These are phyloP conservation scores for Colletotrichum sp. DNA, from an alignment of 2,329 filamentous ascomycete genomes.

Conservation along the genomic window DNA sequence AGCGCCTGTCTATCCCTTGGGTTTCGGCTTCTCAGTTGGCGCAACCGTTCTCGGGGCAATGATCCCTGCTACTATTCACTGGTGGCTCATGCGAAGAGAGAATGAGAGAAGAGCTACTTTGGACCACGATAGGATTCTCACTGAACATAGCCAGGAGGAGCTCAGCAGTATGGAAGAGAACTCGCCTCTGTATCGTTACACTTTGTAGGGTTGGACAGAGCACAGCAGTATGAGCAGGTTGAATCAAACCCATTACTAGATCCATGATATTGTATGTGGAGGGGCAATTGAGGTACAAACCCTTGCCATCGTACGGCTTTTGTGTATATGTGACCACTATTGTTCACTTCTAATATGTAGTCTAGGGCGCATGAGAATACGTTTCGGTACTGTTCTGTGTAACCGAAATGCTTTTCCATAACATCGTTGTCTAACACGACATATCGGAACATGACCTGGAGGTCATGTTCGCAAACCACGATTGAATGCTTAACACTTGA, in stretches of 20 bases:
- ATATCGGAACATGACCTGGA: fast-evolving
- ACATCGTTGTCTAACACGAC: fast-evolving
- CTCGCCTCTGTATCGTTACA: background rate
- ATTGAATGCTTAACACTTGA: background rate
- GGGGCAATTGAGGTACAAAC: background rate
- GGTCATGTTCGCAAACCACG: fast-evolving
- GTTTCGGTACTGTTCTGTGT: background rate
- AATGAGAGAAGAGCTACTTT: background rate
- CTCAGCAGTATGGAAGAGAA: background rate
- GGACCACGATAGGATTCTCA: background rate
- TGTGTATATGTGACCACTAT: background rate
- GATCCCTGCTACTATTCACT: background rate
- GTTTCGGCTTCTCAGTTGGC: background rate
- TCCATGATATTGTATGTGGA: fast-evolving
- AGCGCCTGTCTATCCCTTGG: background rate
- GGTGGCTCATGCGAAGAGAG: background rate
- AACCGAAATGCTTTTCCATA: background rate
- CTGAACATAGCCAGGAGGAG: background rate
- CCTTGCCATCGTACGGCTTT: fast-evolving
- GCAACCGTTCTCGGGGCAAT: background rate
- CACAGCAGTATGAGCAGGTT: background rate
- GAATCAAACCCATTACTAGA: background rate
- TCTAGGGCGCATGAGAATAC: fast-evolving
- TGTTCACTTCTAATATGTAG: fast-evolving
- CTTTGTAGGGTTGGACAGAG: background rate